Evolutionary conservation across 2,329 filamentous ascomycete species (phyloP).

Genomic region (Coniochaeta hoffmannii): DNA sequence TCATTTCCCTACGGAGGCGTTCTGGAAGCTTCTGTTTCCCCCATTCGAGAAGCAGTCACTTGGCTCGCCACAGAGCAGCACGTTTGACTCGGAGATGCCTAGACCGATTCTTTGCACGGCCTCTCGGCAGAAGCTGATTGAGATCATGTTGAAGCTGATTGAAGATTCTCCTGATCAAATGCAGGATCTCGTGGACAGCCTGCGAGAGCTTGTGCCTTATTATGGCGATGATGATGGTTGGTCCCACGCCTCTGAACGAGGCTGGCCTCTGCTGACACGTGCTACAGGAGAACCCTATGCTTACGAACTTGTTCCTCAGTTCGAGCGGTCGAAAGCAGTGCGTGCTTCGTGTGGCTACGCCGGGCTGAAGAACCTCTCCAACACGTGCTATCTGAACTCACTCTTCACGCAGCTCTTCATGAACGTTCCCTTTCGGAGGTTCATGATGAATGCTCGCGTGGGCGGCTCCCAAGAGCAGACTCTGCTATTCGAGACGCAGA

Average conservation of each 20-base stretch:
- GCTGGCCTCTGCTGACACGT: slow-evolving; percentile 14
- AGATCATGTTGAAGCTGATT: slow-evolving; percentile 50
- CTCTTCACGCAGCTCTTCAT: slow-evolving; percentile 92
- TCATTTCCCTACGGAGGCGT: slow-evolving; percentile 38
- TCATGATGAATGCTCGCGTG: slow-evolving; percentile 66
- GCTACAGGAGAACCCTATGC: slow-evolving; percentile 39
- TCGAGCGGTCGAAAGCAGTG: slow-evolving; percentile 62
- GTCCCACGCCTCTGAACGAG: slow-evolving; percentile 12
- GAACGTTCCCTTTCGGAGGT: slow-evolving; percentile 80
- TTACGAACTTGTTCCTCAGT: slow-evolving; percentile 52
- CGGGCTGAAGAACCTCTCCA: slow-evolving; percentile 87
- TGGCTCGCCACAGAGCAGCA: slow-evolving; percentile 6
- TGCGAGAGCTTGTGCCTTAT: slow-evolving; percentile 43
- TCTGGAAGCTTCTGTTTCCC: slow-evolving; percentile 62
- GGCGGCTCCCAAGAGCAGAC: slow-evolving; percentile 51
- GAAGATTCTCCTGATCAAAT: slow-evolving; percentile 44
- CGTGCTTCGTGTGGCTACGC: slow-evolving; percentile 73
- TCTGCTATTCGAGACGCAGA: slow-evolving; percentile 70
- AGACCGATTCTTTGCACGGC: slow-evolving; percentile 36
- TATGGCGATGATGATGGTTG: slow-evolving; percentile 32
- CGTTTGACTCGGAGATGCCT: neutral
- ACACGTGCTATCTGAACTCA: slow-evolving; percentile 97
- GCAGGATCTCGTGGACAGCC: slow-evolving; percentile 39
- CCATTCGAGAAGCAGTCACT: slow-evolving; percentile 21
- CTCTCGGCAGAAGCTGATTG: slow-evolving; percentile 53